phyloP scores from a whole-genome alignment of 495 filamentous ascomycete species.

The Penicillium salamii region DNA sequence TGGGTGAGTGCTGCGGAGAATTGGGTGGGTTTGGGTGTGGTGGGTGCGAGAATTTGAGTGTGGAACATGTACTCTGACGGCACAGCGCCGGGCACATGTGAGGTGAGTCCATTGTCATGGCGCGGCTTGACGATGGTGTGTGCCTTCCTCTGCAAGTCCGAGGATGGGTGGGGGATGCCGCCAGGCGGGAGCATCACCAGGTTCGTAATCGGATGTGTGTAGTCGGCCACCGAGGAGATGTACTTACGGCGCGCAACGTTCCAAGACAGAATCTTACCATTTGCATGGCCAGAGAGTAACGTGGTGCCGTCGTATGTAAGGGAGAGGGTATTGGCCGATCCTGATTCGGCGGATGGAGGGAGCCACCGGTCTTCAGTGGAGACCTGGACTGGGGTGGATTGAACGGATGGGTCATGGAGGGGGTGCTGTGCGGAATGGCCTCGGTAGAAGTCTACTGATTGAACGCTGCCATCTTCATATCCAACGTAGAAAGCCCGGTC shows the following conservation, averaged over 20 bases:
- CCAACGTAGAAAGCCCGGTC: slow-evolving; percentile 80
- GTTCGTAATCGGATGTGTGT: slow-evolving; percentile 78
- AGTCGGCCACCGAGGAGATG: slow-evolving; percentile 58
- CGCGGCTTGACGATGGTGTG: slow-evolving; percentile 70
- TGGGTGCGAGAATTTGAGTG: slow-evolving; percentile 54
- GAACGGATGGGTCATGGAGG: slow-evolving; percentile 53
- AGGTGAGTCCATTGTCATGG: slow-evolving; percentile 45
- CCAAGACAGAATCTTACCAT: slow-evolving; percentile 77
- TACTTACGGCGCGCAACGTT: slow-evolving; percentile 67
- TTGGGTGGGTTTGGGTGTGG: slow-evolving; percentile 14
- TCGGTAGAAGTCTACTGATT: slow-evolving; percentile 74
- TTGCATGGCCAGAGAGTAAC: slow-evolving; percentile 76
- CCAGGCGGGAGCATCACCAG: slow-evolving; percentile 62
- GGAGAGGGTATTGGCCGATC: slow-evolving; percentile 58
- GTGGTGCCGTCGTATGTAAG: slow-evolving; percentile 80
- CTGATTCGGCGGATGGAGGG: slow-evolving; percentile 56
- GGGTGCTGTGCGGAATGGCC: slow-evolving; percentile 46
- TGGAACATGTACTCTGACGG: slow-evolving; percentile 67
- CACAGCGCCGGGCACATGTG: slow-evolving; percentile 47
- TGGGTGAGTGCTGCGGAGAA: slow-evolving; percentile 54
- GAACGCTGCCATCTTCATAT: slow-evolving; percentile 79
- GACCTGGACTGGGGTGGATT: slow-evolving; percentile 57
- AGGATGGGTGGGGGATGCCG: slow-evolving; percentile 48
- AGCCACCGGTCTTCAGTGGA: slow-evolving; percentile 57
- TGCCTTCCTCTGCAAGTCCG: slow-evolving; percentile 46